Percentiles rank a stretch among this genome's conserved stretches.
Evolutionary conservation across 208 protist species (phyloP).

Genomic region (Leishmania arabica): DNA sequence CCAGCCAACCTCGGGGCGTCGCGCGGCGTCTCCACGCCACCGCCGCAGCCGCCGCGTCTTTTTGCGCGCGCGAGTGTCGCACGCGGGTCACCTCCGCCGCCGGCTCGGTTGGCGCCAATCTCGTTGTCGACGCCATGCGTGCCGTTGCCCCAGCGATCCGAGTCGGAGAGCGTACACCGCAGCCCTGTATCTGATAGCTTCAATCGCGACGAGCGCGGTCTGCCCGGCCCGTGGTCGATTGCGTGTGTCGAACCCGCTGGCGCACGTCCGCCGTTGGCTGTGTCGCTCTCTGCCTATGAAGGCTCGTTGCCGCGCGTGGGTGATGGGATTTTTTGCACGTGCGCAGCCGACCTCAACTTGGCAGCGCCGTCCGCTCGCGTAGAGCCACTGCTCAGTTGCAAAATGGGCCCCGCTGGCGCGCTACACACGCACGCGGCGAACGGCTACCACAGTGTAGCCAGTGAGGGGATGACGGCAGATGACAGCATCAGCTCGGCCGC

Average conservation of each 20-base stretch:
- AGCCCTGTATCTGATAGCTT: background rate
- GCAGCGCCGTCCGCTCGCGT: background rate
- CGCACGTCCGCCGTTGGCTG: background rate
- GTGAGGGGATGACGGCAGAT: background rate
- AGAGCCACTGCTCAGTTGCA: background rate
- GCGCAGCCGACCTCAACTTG: background rate
- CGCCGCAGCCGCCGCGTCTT: conserved; percentile 23
- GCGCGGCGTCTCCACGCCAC: conserved; percentile 7
- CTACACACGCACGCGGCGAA: background rate
- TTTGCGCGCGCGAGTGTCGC: conserved; percentile 12
- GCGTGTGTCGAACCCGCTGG: background rate
- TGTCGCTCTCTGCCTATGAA: background rate
- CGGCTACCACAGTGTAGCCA: background rate
- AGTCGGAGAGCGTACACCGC: background rate
- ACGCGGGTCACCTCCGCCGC: conserved; percentile 19
- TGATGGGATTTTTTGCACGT: background rate
- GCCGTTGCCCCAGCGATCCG: background rate
- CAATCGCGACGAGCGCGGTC: background rate
- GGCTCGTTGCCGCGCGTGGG: background rate
- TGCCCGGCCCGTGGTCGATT: background rate
- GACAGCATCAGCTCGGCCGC: background rate
- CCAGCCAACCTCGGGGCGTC: background rate
- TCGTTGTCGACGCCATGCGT: background rate
- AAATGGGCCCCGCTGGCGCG: no score
- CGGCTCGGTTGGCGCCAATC: conserved; percentile 27